Evolutionary conservation across 306 rosid species (phyloP).

Genomic region (Malus fusca): DNA sequence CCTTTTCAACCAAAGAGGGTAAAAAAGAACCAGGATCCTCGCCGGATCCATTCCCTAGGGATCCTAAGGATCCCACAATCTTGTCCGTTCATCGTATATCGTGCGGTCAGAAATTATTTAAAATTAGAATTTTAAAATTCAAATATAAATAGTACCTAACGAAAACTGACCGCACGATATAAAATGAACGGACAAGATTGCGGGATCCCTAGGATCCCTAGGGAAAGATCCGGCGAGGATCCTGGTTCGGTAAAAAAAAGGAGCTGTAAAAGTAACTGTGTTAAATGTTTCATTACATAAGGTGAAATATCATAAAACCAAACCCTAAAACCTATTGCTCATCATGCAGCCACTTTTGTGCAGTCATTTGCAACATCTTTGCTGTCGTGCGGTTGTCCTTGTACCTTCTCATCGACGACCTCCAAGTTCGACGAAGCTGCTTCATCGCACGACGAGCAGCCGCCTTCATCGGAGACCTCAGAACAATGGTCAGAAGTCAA

Average conservation of each 20-base stretch:
- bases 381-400: not conserved
- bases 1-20: not conserved
- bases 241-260: too few relatives aligned
- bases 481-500: constrained; percentile 20
- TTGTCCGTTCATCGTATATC: too few relatives aligned
- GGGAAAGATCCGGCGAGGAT: too few relatives aligned
- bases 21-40: too few relatives aligned
- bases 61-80: too few relatives aligned
- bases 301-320: not conserved
- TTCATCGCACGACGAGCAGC: constrained; percentile 16
- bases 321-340: not conserved
- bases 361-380: constrained; percentile 13
- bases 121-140: too few relatives aligned
- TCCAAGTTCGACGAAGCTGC: constrained; percentile 18
- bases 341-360: constrained; percentile 7
- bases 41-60: too few relatives aligned
- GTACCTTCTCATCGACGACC: constrained; percentile 11
- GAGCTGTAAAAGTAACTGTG: not conserved
- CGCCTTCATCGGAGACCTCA: constrained; percentile 18
- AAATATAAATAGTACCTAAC: too few relatives aligned
- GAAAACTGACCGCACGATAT: too few relatives aligned
- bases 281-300: not conserved
- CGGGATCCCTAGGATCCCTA: too few relatives aligned
- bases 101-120: too few relatives aligned
- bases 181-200: too few relatives aligned